phyloP scores from a whole-genome alignment of 2,329 filamentous ascomycete genomes.

The Aspergillus pseudoterreus region DNA sequence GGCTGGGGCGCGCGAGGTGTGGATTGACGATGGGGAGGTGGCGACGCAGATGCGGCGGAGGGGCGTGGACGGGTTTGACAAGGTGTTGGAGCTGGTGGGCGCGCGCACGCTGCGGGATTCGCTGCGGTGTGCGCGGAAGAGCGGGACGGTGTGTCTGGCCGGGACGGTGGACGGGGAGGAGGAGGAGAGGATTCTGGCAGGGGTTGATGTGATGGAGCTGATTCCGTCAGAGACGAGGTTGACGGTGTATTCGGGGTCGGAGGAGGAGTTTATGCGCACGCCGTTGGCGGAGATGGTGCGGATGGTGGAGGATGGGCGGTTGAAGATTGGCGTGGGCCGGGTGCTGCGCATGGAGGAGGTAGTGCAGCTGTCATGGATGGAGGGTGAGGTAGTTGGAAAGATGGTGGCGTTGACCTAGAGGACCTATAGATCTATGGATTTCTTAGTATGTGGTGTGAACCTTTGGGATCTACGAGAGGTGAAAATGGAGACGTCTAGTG shows the following conservation, averaged over 20 bases:
- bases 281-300: slow-evolving; percentile 39
- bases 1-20: slow-evolving; percentile 41
- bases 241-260: slow-evolving; percentile 40
- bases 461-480: not conserved
- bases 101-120: slow-evolving; percentile 43
- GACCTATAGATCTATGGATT: not conserved
- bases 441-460: not conserved
- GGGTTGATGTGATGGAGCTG: slow-evolving; percentile 42
- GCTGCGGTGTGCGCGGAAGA: slow-evolving; percentile 35
- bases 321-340: slow-evolving; percentile 42
- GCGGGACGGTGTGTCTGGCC: slow-evolving; percentile 45
- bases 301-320: slow-evolving; percentile 35
- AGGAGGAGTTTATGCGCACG: slow-evolving; percentile 39
- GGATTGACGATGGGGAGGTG: slow-evolving; percentile 44
- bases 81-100: slow-evolving; percentile 48
- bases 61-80: slow-evolving; percentile 35
- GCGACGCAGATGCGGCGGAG: slow-evolving; percentile 30
- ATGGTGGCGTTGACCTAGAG: slow-evolving; percentile 34
- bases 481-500: too few relatives aligned
- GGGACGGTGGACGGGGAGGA: slow-evolving; percentile 39
- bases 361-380: slow-evolving; percentile 41
- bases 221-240: slow-evolving; percentile 41
- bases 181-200: slow-evolving; percentile 38
- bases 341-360: slow-evolving; percentile 45
- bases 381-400: slow-evolving; percentile 43